A percentile compares a stretch with the other conserved stretches of the same genome.
Evolutionary conservation across 805 yeast species (phyloP).

Genomic region (Candida jianshihensis): DNA sequence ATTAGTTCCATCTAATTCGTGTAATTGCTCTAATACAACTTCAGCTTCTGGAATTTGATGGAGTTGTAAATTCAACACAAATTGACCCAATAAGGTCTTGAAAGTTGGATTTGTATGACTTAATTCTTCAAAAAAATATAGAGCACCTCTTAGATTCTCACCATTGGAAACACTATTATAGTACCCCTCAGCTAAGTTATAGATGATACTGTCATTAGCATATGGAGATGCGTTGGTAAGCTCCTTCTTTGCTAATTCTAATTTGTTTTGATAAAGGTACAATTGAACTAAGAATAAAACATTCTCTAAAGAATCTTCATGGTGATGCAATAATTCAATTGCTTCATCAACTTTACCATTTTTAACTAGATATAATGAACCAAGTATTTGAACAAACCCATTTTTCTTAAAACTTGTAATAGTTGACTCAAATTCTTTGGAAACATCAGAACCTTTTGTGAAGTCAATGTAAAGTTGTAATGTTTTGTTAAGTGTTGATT

Average conservation of each 20-base stretch:
- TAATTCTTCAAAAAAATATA: slow-evolving; percentile 77
- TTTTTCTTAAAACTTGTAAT: slow-evolving; percentile 18
- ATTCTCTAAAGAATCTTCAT: slow-evolving; percentile 35
- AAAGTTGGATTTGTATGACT: slow-evolving; percentile 47
- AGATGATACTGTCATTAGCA: slow-evolving; percentile 67
- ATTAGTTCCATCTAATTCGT: slow-evolving; percentile 32
- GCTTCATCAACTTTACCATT: slow-evolving; percentile 37
- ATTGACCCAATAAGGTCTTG: slow-evolving; percentile 52
- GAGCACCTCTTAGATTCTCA: slow-evolving; percentile 34
- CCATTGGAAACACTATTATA: slow-evolving; percentile 36
- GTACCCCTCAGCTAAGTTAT: slow-evolving; percentile 78
- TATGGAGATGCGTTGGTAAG: slow-evolving; percentile 38
- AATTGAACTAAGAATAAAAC: slow-evolving; percentile 35
- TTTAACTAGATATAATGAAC: slow-evolving; percentile 34
- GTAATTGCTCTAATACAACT: slow-evolving; percentile 45
- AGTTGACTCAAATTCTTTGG: slow-evolving; percentile 14
- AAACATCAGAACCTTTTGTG: slow-evolving; percentile 16
- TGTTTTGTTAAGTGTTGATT: slow-evolving; percentile 9
- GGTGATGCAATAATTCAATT: slow-evolving; percentile 28
- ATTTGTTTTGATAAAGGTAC: slow-evolving; percentile 32
- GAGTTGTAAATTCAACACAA: slow-evolving; percentile 72
- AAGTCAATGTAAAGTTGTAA: slow-evolving; percentile 23
- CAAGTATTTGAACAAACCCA: slow-evolving; percentile 30
- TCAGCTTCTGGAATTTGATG: slow-evolving; percentile 78
- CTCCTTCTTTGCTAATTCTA: slow-evolving; percentile 40